phyloP scores from a whole-genome alignment of 768 basidiomycete species.

The Cystobasidium ongulense region DNA sequence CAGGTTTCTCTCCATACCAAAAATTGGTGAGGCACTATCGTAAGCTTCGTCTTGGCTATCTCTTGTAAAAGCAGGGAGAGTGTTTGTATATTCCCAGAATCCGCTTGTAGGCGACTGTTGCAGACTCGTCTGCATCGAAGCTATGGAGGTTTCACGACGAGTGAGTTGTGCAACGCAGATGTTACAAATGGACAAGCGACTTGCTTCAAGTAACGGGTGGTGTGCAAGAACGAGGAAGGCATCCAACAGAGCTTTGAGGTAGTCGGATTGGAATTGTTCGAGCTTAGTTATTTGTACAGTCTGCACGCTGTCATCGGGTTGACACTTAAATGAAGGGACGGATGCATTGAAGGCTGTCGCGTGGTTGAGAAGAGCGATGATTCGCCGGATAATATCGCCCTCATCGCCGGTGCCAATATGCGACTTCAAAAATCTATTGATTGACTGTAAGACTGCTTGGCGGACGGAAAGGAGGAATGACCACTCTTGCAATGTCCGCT shows the following conservation, averaged over 20 bases:
- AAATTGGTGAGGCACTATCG: conserved; percentile 46
- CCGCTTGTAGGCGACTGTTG: neutral
- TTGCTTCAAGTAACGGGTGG: neutral
- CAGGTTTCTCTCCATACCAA: neutral
- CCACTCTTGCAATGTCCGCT: conserved; percentile 72
- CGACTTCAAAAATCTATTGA: conserved; percentile 75
- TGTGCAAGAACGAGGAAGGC: neutral
- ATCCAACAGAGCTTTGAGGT: conserved; percentile 47
- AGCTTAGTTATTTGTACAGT: neutral
- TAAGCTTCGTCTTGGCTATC: neutral
- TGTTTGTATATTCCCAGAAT: neutral
- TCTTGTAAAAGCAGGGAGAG: neutral
- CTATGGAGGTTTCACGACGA: neutral
- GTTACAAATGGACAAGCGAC: neutral
- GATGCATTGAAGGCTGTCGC: conserved; percentile 79
- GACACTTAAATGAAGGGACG: conserved; percentile 56
- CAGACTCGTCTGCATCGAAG: neutral
- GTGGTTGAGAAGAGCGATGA: conserved; percentile 77
- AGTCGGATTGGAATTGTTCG: conserved; percentile 34
- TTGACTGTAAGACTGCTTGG: conserved; percentile 79
- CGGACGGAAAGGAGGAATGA: conserved; percentile 80
- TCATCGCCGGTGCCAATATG: conserved; percentile 69
- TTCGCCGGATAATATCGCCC: conserved; percentile 79
- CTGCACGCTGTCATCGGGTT: neutral
- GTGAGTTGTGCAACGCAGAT: neutral